phyloP scores from a whole-genome alignment of 2,329 filamentous ascomycete genomes.

The Xylariaceae sp. region DNA sequence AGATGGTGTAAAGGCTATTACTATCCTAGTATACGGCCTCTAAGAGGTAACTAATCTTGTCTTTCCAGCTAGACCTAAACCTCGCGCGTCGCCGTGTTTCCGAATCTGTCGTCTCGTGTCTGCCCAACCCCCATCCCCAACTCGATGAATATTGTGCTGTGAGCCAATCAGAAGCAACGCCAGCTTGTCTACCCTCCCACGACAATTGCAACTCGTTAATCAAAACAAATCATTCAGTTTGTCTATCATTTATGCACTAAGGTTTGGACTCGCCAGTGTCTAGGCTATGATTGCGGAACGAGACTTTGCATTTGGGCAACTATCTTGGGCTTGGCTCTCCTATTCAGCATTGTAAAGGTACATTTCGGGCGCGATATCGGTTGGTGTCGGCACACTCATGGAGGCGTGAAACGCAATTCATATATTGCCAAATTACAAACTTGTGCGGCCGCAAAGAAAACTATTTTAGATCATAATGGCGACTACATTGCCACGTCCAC shows the following conservation, averaged over 20 bases:
- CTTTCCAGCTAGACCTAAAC: conserved; percentile 11
- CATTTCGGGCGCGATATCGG: neutral
- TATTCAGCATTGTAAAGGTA: conserved; percentile 1
- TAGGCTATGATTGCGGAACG: conserved; percentile 15
- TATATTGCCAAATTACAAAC: conserved; percentile 2
- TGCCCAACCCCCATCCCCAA: conserved; percentile 20
- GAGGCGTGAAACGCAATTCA: conserved; percentile 20
- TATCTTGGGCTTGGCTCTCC: conserved; percentile 2
- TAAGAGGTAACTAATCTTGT: conserved; percentile 7
- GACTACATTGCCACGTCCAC: conserved; percentile 69
- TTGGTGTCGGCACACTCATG: conserved; percentile 18
- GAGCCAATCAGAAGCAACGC: conserved; percentile 18
- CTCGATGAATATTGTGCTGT: conserved; percentile 10
- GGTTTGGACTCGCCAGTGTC: conserved; percentile 5
- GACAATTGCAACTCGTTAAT: neutral
- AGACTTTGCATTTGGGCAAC: neutral
- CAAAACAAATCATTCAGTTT: conserved; percentile 7
- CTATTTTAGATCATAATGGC: conserved; percentile 50
- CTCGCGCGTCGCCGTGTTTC: conserved; percentile 1
- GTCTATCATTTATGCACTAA: no score
- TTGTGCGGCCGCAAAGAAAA: conserved; percentile 19
- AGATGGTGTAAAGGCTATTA: neutral
- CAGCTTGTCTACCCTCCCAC: neutral
- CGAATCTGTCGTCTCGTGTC: conserved; percentile 8
- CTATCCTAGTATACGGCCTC: neutral